A percentile compares a stretch with the other conserved stretches of the same genome.
Evolutionary conservation across 176 grass and related monocot species (phyloP).

Genomic region (Tillandsia fasciculata): DNA sequence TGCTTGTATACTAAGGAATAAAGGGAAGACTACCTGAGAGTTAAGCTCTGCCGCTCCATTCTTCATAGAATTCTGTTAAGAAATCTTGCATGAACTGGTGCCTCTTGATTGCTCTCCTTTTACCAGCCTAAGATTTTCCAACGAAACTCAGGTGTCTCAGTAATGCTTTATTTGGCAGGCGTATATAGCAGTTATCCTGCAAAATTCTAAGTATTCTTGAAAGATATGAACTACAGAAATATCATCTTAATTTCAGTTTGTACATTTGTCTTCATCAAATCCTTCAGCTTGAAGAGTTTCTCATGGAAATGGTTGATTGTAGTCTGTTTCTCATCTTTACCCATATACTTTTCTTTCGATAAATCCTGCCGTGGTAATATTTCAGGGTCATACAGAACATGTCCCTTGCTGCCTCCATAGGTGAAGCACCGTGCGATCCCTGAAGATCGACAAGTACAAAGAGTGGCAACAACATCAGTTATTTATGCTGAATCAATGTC

Average conservation of each 20-base stretch:
- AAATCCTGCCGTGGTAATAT: slow-evolving; percentile 55
- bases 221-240: neutral
- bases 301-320: slow-evolving; percentile 93
- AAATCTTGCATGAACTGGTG: slow-evolving; percentile 81
- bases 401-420: slow-evolving; percentile 79
- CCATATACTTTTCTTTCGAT: slow-evolving; percentile 78
- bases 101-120: slow-evolving; percentile 72
- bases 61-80: slow-evolving; percentile 76
- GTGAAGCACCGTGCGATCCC: slow-evolving; percentile 90
- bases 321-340: slow-evolving; percentile 77
- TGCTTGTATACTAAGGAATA: slow-evolving; percentile 59
- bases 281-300: slow-evolving; percentile 92
- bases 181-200: neutral
- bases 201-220: neutral
- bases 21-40: slow-evolving; percentile 10
- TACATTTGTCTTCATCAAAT: slow-evolving; percentile 96
- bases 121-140: slow-evolving; percentile 48
- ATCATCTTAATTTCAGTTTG: neutral
- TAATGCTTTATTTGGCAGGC: neutral
- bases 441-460: slow-evolving; percentile 10
- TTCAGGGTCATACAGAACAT: slow-evolving; percentile 66
- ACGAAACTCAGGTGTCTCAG: neutral
- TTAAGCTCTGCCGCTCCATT: slow-evolving; percentile 63
- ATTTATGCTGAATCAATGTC: neutral
- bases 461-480: slow-evolving; percentile 5